phyloP scores from a whole-genome alignment of 2,329 filamentous ascomycete species.

The Ceratocystiopsis brevicomis region DNA sequence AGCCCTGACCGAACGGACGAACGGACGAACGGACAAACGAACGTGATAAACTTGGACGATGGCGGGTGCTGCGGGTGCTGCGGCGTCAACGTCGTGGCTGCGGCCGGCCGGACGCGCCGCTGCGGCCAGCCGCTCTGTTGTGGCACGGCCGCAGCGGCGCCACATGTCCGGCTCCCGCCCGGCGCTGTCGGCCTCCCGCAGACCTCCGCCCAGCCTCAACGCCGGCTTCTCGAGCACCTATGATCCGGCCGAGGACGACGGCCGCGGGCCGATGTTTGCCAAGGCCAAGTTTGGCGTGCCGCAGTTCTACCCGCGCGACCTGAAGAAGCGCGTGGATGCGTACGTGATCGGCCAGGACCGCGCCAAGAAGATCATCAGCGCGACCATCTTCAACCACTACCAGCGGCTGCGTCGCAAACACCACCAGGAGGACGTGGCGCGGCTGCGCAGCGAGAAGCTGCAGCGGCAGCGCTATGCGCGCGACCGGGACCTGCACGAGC shows the following conservation, averaged over 20 bases:
- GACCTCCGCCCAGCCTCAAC: constrained; percentile 31
- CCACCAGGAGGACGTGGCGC: constrained; percentile 53
- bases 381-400: constrained; percentile 93
- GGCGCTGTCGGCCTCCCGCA: constrained; percentile 17
- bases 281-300: constrained; percentile 39
- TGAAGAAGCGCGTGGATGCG: constrained; percentile 85
- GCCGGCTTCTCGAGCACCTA: constrained; percentile 41
- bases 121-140: background rate
- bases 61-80: too few species aligned
- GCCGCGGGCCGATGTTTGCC: constrained; percentile 40
- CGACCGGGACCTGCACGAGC: constrained; percentile 40
- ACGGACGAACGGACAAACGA: too few species aligned
- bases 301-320: constrained; percentile 43
- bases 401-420: constrained; percentile 64
- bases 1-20: too few species aligned
- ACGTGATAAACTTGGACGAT: too few species aligned
- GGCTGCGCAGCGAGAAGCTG: constrained; percentile 39
- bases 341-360: constrained; percentile 93
- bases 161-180: constrained; percentile 15
- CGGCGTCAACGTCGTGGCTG: too few species aligned
- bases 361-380: constrained; percentile 82
- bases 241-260: constrained; percentile 32
- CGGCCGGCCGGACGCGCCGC: too few species aligned
- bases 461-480: constrained; percentile 52
- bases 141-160: constrained; percentile 3